A percentile compares a stretch with the other conserved stretches of the same genome.
Evolutionary conservation across 345 rosid species (phyloP).

Genomic region (Alliaria petiolata): DNA sequence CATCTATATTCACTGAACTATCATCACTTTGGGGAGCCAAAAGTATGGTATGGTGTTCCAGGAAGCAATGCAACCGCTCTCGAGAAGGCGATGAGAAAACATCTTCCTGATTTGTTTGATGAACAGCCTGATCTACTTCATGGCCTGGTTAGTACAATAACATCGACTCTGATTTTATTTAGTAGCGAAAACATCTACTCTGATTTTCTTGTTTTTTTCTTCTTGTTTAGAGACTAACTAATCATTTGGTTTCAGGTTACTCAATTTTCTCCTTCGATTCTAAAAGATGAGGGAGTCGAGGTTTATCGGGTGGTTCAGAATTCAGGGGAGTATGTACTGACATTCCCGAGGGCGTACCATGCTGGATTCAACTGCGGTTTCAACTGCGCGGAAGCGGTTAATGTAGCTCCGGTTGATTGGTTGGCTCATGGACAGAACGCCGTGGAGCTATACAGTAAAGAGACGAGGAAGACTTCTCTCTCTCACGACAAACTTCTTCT

Average conservation of each 20-base stretch:
- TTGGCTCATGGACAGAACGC: conserved; percentile 86
- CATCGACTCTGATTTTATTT: too few relatives aligned
- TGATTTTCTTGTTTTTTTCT: background rate
- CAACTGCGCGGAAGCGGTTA: conserved; percentile 99
- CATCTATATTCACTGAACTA: conserved; percentile 87
- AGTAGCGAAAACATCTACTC: background rate
- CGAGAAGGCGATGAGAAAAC: conserved; percentile 72
- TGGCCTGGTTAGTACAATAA: too few relatives aligned
- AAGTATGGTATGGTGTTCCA: conserved; percentile 93
- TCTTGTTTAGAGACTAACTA: background rate
- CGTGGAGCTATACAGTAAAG: conserved; percentile 80
- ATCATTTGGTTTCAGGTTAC: conserved; percentile 59
- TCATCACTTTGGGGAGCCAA: conserved; percentile 82
- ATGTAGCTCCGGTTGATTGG: conserved; percentile 99
- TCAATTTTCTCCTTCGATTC: conserved; percentile 86
- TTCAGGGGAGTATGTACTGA: conserved; percentile 85
- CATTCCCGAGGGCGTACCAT: conserved; percentile 97
- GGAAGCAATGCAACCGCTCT: conserved; percentile 75
- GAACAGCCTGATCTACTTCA: conserved; percentile 86
- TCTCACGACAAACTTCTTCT: conserved; percentile 90
- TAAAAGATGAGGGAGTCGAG: conserved; percentile 78
- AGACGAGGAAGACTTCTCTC: conserved; percentile 76
- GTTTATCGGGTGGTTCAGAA: conserved; percentile 72
- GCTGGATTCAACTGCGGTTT: conserved; percentile 97
- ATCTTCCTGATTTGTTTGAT: conserved; percentile 83